These are phyloP conservation scores for Sugiyamaella japonica DNA, from an alignment of 1,139 yeast genomes.

Conservation along the genomic window DNA sequence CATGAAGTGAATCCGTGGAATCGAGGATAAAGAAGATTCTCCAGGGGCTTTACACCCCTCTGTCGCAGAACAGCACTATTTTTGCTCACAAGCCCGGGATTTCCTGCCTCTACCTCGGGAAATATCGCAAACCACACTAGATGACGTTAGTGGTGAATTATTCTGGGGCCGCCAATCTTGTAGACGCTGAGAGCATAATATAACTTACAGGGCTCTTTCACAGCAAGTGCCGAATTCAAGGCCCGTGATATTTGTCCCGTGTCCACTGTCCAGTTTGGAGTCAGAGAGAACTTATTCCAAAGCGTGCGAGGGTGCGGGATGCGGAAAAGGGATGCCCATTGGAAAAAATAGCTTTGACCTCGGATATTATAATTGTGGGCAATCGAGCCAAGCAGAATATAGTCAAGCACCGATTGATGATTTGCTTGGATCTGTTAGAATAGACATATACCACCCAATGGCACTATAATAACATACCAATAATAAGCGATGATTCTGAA, in stretches of 20 bases:
- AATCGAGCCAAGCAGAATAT: conserved; percentile 50
- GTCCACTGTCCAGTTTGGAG: conserved; percentile 38
- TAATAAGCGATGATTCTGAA: conserved; percentile 26
- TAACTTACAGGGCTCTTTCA: not conserved
- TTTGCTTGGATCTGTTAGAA: conserved; percentile 40
- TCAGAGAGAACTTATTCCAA: conserved; percentile 24
- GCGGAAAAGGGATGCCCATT: conserved; percentile 33
- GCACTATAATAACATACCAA: conserved; percentile 17
- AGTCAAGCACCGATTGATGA: conserved; percentile 58
- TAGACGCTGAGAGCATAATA: not conserved
- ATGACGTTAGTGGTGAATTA: not conserved
- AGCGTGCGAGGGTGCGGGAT: conserved; percentile 31
- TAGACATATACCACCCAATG: not conserved
- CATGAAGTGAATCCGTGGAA: conserved; percentile 39
- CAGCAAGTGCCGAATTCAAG: conserved; percentile 23
- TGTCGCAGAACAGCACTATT: conserved; percentile 31
- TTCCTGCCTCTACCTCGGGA: conserved; percentile 40
- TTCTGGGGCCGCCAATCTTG: too few species aligned
- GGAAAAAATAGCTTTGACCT: conserved; percentile 33
- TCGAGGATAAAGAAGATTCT: conserved; percentile 50
- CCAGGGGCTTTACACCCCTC: conserved; percentile 47
- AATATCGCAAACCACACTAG: conserved; percentile 36
- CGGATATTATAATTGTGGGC: conserved; percentile 37
- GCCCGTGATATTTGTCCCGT: conserved; percentile 24
- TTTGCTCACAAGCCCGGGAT: conserved; percentile 33